A percentile compares a stretch with the other conserved stretches of the same genome.
These are phyloP conservation scores for Blastomyces gilchristii DNA, from an alignment of 2,329 filamentous ascomycete species.

Conservation along the genomic window DNA sequence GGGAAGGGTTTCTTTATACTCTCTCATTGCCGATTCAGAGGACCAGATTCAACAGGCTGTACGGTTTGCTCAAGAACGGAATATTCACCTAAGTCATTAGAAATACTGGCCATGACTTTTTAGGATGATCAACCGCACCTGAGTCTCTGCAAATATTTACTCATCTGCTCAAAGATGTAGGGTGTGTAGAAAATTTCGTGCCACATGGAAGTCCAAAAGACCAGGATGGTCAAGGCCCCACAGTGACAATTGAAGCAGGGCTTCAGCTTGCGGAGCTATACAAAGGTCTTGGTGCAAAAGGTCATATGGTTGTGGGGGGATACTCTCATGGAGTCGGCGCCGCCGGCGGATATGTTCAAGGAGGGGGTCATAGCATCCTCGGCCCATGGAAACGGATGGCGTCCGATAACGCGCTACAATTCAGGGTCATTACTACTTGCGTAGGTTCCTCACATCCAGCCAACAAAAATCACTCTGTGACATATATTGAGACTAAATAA, in stretches of 20 bases:
- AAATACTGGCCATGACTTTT: conserved; percentile 46
- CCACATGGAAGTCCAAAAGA: conserved; percentile 24
- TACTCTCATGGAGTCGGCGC: conserved; percentile 47
- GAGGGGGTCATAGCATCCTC: conserved; percentile 49
- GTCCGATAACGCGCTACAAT: conserved; percentile 50
- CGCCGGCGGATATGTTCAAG: conserved; percentile 51
- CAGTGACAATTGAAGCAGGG: conserved; percentile 46
- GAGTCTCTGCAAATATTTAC: conserved; percentile 34
- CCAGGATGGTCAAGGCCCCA: conserved; percentile 33
- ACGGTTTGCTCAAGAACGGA: conserved; percentile 18
- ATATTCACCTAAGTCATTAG: conserved; percentile 37
- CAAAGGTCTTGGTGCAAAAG: conserved; percentile 34
- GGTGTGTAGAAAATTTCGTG: conserved; percentile 37
- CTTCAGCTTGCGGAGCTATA: conserved; percentile 44
- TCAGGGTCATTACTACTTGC: conserved; percentile 45
- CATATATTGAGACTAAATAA: background rate
- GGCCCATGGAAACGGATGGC: conserved; percentile 46
- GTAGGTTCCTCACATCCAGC: conserved; percentile 32
- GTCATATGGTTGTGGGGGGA: conserved; percentile 46
- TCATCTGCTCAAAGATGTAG: conserved; percentile 24
- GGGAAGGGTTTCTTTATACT: conserved; percentile 18
- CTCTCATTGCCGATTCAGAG: conserved; percentile 26
- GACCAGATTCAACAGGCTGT: conserved; percentile 21
- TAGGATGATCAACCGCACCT: conserved; percentile 51
- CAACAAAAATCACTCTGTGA: conserved; percentile 23